Evolutionary conservation across 208 protist genomes (phyloP).

Genomic region (Crithidia brevicula): DNA sequence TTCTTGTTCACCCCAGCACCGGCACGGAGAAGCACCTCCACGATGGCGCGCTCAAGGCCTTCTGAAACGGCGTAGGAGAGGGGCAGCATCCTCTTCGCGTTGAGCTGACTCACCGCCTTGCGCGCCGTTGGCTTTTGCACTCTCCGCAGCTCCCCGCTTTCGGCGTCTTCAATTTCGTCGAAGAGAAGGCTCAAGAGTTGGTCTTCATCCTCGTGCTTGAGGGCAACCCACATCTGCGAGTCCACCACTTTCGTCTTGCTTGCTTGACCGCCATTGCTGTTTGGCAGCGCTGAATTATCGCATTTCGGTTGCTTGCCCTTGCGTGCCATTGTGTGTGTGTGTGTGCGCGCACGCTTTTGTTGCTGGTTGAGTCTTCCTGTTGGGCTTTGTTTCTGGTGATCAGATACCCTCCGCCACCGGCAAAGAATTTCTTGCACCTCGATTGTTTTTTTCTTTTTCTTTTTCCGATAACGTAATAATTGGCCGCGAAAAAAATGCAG

Average conservation of each 20-base stretch:
- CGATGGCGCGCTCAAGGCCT: constrained; percentile 25
- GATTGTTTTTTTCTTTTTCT: background rate
- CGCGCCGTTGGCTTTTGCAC: constrained; percentile 19
- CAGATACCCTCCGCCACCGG: too few species aligned
- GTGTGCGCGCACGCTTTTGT: too few species aligned
- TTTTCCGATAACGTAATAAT: too few species aligned
- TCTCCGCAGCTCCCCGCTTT: constrained; percentile 21
- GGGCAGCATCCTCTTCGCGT: constrained; percentile 49
- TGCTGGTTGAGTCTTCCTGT: too few species aligned
- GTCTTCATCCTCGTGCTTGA: constrained; percentile 49
- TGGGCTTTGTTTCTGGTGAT: too few species aligned
- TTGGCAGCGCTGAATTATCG: constrained; percentile 9
- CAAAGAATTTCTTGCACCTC: too few species aligned
- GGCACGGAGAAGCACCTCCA: constrained; percentile 48
- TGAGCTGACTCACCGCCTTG: constrained; percentile 10
- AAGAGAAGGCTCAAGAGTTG: constrained; percentile 44
- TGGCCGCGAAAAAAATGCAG: too few species aligned
- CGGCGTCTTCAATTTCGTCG: constrained; percentile 29
- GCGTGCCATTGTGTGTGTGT: too few species aligned
- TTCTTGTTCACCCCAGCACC: constrained; percentile 48
- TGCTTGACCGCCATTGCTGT: background rate
- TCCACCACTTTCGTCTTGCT: constrained; percentile 16
- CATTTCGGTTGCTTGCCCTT: constrained; percentile 6
- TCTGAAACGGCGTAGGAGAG: constrained; percentile 54
- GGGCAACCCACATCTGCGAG: constrained; percentile 45